These are phyloP conservation scores for Globisporangium nodosum DNA, from an alignment of 352 stramenopile species.

Conservation along the genomic window DNA sequence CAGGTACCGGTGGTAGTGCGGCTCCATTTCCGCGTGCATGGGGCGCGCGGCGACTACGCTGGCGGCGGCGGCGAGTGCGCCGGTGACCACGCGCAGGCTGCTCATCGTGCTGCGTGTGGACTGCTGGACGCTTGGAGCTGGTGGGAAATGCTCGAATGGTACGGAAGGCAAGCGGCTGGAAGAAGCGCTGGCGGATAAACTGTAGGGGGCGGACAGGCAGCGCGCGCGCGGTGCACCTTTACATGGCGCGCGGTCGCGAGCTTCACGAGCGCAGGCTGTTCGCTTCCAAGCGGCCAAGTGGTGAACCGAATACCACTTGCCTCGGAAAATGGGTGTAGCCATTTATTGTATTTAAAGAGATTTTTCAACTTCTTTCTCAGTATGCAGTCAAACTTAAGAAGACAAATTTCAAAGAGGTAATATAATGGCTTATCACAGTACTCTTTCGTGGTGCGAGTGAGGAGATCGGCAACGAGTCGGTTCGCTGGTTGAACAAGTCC, in stretches of 20 bases:
- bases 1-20: slow-evolving; percentile 46
- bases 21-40: slow-evolving; percentile 18
- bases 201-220: not conserved
- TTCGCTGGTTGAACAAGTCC: not conserved
- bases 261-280: not conserved
- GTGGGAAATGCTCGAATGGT: not conserved
- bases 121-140: not conserved
- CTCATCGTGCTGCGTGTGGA: slow-evolving; percentile 1
- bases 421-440: too few relatives aligned
- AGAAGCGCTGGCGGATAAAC: too few relatives aligned
- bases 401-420: too few relatives aligned
- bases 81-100: slow-evolving; percentile 3
- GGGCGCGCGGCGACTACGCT: slow-evolving; percentile 8
- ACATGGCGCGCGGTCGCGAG: not conserved
- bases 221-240: not conserved
- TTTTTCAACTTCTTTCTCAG: too few relatives aligned
- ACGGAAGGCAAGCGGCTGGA: not conserved
- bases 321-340: not conserved
- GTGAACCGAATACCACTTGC: not conserved
- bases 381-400: too few relatives aligned
- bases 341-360: not conserved
- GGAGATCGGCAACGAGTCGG: not conserved
- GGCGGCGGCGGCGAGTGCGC: slow-evolving; percentile 17
- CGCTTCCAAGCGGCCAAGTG: not conserved
- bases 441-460: not conserved